Evolutionary conservation across 176 grass and related monocot genomes (phyloP).

Genomic region (Cenchrus purpureus): DNA sequence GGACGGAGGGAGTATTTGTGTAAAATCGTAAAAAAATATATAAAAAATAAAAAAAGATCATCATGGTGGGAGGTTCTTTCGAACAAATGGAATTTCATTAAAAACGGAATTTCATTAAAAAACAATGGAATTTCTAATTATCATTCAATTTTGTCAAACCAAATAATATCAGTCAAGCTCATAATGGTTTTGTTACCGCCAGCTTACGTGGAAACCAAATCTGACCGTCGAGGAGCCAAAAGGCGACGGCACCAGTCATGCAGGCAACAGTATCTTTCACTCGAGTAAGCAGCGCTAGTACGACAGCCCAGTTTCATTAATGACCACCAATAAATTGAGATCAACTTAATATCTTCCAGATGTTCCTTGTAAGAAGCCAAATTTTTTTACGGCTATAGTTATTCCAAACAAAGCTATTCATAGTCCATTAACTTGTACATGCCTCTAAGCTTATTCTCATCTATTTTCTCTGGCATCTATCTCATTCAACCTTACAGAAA

Average conservation of each 20-base stretch:
- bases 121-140: no score
- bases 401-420: constrained; percentile 2
- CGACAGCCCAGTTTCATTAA: neutral
- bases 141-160: no score
- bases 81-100: no score
- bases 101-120: no score
- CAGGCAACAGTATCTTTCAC: neutral
- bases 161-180: no score
- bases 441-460: constrained; percentile 28
- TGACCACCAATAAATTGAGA: neutral
- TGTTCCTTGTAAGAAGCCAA: neutral
- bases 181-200: no score
- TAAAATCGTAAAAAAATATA: no score
- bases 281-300: neutral
- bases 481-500: constrained; percentile 8
- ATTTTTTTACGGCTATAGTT: neutral
- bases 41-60: no score
- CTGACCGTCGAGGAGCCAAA: neutral
- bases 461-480: constrained; percentile 3
- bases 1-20: no score
- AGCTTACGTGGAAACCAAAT: neutral
- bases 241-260: neutral
- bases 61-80: no score
- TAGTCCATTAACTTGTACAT: neutral
- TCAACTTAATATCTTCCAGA: neutral